Evolutionary conservation across 371 early-diverging fungal genomes (phyloP).

Genomic region (Funneliformis caledonium): DNA sequence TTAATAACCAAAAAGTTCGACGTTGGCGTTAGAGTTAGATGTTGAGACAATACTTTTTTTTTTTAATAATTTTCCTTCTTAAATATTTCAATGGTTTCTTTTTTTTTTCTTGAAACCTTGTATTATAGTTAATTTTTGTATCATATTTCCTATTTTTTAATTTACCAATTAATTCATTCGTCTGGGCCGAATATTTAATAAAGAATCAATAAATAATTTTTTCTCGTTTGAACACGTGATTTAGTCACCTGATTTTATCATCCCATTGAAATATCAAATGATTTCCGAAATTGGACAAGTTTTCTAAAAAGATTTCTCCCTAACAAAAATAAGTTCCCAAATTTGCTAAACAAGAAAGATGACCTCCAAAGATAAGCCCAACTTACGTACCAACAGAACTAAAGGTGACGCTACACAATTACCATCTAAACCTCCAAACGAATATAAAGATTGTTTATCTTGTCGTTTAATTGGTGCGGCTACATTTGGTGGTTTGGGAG

Average conservation of each 20-base stretch:
- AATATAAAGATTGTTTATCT: conserved; percentile 23
- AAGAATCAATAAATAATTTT: no score
- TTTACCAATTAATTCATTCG: neutral
- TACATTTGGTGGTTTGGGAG: conserved; percentile 24
- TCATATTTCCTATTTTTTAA: no score
- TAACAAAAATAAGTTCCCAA: no score
- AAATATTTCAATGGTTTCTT: neutral
- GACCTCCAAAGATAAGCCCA: neutral
- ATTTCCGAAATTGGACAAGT: no score
- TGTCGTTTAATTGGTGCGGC: neutral
- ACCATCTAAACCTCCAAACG: neutral
- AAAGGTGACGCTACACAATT: neutral
- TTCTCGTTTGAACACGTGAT: no score
- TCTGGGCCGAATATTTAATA: neutral
- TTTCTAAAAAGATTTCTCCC: no score
- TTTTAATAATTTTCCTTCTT: neutral
- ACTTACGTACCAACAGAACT: neutral
- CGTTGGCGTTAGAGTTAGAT: neutral
- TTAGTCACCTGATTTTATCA: no score
- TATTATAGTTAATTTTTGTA: neutral
- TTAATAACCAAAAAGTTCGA: conserved; percentile 33
- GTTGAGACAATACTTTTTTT: neutral
- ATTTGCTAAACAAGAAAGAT: neutral
- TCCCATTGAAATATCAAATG: no score
- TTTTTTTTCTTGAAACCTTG: neutral